These are phyloP conservation scores for Sugiyamaella sp. DNA, from an alignment of 1,139 yeast genomes.

Conservation along the genomic window DNA sequence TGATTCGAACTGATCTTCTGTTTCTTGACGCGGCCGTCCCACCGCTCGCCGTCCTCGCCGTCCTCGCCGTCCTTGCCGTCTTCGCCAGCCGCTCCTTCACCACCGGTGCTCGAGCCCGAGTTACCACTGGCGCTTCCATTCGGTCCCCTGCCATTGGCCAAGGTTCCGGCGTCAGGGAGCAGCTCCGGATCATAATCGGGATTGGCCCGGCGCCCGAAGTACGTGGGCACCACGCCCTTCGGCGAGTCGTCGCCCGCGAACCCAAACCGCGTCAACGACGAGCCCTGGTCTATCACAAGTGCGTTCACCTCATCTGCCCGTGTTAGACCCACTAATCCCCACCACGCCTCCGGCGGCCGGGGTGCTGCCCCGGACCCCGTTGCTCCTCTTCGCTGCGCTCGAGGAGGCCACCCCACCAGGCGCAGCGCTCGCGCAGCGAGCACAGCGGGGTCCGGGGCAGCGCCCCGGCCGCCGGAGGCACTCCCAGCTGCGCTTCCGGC, in stretches of 20 bases:
- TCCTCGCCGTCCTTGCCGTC: neutral
- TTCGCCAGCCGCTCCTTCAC: neutral
- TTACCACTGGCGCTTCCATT: slow-evolving; percentile 4
- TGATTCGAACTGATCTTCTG: slow-evolving; percentile 19
- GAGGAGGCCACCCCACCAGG: too few relatives aligned
- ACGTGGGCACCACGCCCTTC: slow-evolving; percentile 69
- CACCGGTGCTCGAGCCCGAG: neutral
- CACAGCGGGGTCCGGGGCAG: too few relatives aligned
- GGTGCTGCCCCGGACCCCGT: too few relatives aligned
- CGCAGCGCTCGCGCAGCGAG: too few relatives aligned
- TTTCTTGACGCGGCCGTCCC: neutral
- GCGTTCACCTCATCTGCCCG: slow-evolving; percentile 79
- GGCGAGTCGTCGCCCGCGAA: slow-evolving; percentile 96
- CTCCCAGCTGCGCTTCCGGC: slow-evolving; percentile 1
- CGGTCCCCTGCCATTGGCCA: neutral
- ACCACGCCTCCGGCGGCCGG: too few relatives aligned
- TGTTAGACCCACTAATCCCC: too few relatives aligned
- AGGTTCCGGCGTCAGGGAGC: slow-evolving; percentile 26
- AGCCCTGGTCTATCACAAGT: slow-evolving; percentile 88
- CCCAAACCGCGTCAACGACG: slow-evolving; percentile 80
- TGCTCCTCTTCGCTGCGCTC: neutral
- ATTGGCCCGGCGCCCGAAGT: slow-evolving; percentile 34
- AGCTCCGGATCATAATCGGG: slow-evolving; percentile 30
- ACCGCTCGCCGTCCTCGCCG: slow-evolving; percentile 11
- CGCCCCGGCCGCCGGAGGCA: too few relatives aligned